phyloP scores from a whole-genome alignment of 306 rosid species.

The Coriaria nepalensis region DNA sequence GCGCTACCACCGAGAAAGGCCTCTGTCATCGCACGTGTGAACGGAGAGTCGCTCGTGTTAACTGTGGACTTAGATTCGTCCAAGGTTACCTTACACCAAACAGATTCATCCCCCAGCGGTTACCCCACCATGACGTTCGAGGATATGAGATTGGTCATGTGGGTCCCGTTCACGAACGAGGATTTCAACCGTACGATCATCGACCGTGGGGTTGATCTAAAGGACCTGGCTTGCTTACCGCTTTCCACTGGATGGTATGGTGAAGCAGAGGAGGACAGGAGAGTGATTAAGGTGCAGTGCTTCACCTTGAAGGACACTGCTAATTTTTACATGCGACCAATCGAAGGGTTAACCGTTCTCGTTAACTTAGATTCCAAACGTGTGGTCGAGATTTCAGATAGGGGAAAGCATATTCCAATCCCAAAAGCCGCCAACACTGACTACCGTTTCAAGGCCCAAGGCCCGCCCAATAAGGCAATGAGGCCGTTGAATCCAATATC shows the following conservation, averaged over 20 bases:
- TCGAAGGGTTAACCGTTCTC: slow-evolving; percentile 67
- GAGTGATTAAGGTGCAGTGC: slow-evolving; percentile 72
- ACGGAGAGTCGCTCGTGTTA: slow-evolving; percentile 26
- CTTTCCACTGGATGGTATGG: slow-evolving; percentile 78
- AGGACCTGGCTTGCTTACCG: slow-evolving; percentile 56
- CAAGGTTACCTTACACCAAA: slow-evolving; percentile 15
- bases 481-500: slow-evolving; percentile 56
- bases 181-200: slow-evolving; percentile 49
- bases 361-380: slow-evolving; percentile 46
- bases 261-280: slow-evolving; percentile 27
- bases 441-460: slow-evolving; percentile 50
- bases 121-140: slow-evolving; percentile 54
- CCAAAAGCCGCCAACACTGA: slow-evolving; percentile 56
- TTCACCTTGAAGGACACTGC: slow-evolving; percentile 55
- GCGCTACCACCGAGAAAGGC: slow-evolving; percentile 42
- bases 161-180: slow-evolving; percentile 27
- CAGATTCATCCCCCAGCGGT: slow-evolving; percentile 26
- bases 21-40: slow-evolving; percentile 31
- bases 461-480: slow-evolving; percentile 29
- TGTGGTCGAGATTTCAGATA: slow-evolving; percentile 43
- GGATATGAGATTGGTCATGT: slow-evolving; percentile 35
- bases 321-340: slow-evolving; percentile 87
- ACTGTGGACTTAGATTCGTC: slow-evolving; percentile 32
- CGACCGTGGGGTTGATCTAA: slow-evolving; percentile 44
- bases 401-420: slow-evolving; percentile 49